A percentile compares a stretch with the other conserved stretches of the same genome.
These are phyloP conservation scores for Citrus mangshanensis DNA, from an alignment of 345 rosid genomes.

Conservation along the genomic window DNA sequence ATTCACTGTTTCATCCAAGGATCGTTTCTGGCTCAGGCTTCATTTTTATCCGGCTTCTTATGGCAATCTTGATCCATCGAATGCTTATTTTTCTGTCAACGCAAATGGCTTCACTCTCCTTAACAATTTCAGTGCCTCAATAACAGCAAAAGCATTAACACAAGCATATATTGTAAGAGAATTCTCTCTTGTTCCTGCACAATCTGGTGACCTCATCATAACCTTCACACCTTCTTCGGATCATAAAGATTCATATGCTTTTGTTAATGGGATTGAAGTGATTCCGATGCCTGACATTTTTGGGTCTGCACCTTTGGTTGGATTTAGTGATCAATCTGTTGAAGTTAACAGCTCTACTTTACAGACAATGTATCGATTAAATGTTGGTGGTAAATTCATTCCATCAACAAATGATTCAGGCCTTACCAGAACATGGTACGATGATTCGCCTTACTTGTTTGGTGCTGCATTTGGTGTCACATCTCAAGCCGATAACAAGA, in stretches of 20 bases:
- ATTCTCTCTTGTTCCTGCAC: slow-evolving; percentile 30
- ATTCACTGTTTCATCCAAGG: slow-evolving; percentile 27
- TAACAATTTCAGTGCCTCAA: slow-evolving; percentile 48
- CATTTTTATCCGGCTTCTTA: slow-evolving; percentile 49
- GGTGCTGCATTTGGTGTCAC: slow-evolving; percentile 41
- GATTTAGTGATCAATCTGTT: slow-evolving; percentile 26
- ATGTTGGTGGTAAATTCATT: slow-evolving; percentile 52
- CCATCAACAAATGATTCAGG: slow-evolving; percentile 40
- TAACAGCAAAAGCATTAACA: slow-evolving; percentile 48
- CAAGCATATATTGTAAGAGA: slow-evolving; percentile 45
- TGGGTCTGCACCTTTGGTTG: slow-evolving; percentile 31
- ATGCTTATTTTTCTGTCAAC: slow-evolving; percentile 30
- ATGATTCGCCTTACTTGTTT: slow-evolving; percentile 44
- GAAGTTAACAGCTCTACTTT: slow-evolving; percentile 20
- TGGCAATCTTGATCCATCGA: slow-evolving; percentile 20
- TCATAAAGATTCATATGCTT: slow-evolving; percentile 37
- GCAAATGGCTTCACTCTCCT: slow-evolving; percentile 46
- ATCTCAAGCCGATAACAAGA: neutral
- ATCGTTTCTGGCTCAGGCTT: slow-evolving; percentile 45
- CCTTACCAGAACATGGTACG: slow-evolving; percentile 52
- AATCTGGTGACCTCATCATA: slow-evolving; percentile 28
- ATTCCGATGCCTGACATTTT: slow-evolving; percentile 40
- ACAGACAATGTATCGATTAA: slow-evolving; percentile 55
- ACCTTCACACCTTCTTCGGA: slow-evolving; percentile 32
- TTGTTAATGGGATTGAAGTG: slow-evolving; percentile 65